These are phyloP conservation scores for Acacia pycnantha DNA, from an alignment of 331 rosid genomes.

Conservation along the genomic window DNA sequence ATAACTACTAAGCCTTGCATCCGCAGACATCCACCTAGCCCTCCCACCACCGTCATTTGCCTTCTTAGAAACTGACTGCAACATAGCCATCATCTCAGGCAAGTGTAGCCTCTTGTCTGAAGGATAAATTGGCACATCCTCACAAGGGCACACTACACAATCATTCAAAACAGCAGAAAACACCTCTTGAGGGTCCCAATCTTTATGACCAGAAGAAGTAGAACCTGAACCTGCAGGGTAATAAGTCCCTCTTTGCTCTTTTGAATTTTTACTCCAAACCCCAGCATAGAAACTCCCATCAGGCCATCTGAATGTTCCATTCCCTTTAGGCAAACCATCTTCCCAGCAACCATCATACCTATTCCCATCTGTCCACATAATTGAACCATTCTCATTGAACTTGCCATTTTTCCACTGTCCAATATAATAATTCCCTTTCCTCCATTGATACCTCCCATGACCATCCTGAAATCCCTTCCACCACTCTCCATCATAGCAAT, in stretches of 20 bases:
- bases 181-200: slow-evolving; percentile 69
- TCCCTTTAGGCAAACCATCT: slow-evolving; percentile 75
- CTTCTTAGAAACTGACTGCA: slow-evolving; percentile 28
- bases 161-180: slow-evolving; percentile 47
- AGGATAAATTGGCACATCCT: slow-evolving; percentile 61
- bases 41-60: slow-evolving; percentile 43
- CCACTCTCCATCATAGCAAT: slow-evolving; percentile 94
- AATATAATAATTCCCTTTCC: slow-evolving; percentile 70
- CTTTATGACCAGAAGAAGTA: slow-evolving; percentile 24
- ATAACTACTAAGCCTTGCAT: slow-evolving; percentile 47
- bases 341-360: slow-evolving; percentile 92
- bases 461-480: slow-evolving; percentile 77
- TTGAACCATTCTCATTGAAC: slow-evolving; percentile 70
- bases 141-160: slow-evolving; percentile 44
- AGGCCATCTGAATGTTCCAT: slow-evolving; percentile 81
- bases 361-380: slow-evolving; percentile 76
- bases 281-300: slow-evolving; percentile 85
- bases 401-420: slow-evolving; percentile 80
- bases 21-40: slow-evolving; percentile 44
- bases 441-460: slow-evolving; percentile 89
- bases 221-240: slow-evolving; percentile 45
- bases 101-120: slow-evolving; percentile 62
- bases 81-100: slow-evolving; percentile 38
- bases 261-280: slow-evolving; percentile 62
- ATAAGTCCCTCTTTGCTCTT: slow-evolving; percentile 72